Base-by-base conservation (phyloP, 2,329 filamentous ascomycete genomes). In the Calonectria hawksworthii region DNA sequence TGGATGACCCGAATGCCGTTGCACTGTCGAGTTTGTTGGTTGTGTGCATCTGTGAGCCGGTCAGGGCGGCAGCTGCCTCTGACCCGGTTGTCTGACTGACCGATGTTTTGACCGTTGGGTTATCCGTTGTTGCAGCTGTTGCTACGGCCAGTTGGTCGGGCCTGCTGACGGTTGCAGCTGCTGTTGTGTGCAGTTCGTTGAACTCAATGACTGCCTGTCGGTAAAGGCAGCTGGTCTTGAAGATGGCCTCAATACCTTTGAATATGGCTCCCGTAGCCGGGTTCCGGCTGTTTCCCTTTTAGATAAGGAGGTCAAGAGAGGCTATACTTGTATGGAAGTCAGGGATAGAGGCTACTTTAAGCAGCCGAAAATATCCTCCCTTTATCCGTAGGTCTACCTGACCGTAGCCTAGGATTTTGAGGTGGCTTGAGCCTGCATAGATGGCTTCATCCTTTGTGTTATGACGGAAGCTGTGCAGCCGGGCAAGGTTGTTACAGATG, bases 331-430 rank as follows among this genome's bases (percentile, higher is more conserved):
- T 74, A 23, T 74, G 38, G 41, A 74, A 74, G 28, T 32, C 26
- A 36, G 32, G 68, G 18, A 74, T 69, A 52, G 68, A 74, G 30
- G 68, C 61, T 51, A 71, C 41, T 16, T 71, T 36, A 1, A 36
- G n/a, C 9, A 74, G 34, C n/a, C 30, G 11, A 47, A 74, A 74
- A 9, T 68, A 23, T 14, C 71, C 47, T 30, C 67, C 47, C 36
- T 69, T 1, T 14, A 73, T 52, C 26, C 28, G 30, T 36, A 74
- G 44, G 38, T 67, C 11, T 38, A 74, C 52, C 34, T 59, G 16
- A 34, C 72, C 38, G 21, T 74, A 70, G 67, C 72, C 68, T 54
- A 74, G 32, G 44, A 74, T 71, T 66, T 66, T 28, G 2, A 72
- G 47, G 6, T 66, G 14, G 36, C 36, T 36, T 21, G 21, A 28